Evolutionary conservation across 2,329 filamentous ascomycete genomes (phyloP).

Genomic region (Trichophyton rubrum): DNA sequence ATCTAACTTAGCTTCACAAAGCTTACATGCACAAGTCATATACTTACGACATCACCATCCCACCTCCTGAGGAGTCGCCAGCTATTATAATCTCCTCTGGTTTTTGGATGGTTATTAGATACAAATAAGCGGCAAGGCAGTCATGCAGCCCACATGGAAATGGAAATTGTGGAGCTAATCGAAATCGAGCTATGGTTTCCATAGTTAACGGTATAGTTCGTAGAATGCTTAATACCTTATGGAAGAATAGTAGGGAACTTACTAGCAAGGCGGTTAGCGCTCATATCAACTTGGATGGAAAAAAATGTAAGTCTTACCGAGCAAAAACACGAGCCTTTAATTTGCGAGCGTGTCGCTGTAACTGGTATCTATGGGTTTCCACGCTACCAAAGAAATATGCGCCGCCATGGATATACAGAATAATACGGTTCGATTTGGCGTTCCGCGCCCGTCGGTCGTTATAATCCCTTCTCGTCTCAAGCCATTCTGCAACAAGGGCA

Average conservation of each 20-base stretch:
- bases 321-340: constrained; percentile 82
- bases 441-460: constrained; percentile 53
- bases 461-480: constrained; percentile 83
- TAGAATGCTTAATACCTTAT: not conserved
- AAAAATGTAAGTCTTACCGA: constrained; percentile 29
- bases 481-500: constrained; percentile 74
- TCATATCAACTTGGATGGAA: not conserved
- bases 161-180: constrained; percentile 83
- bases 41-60: constrained; percentile 59
- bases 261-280: constrained; percentile 6
- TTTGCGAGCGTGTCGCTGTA: constrained; percentile 91
- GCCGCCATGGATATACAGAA: constrained; percentile 89
- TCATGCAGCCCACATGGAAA: constrained; percentile 90
- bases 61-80: constrained; percentile 86
- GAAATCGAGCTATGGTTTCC: constrained; percentile 51
- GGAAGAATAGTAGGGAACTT: not conserved
- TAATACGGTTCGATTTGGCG: constrained; percentile 57
- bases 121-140: constrained; percentile 76
- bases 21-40: not conserved
- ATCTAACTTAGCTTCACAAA: not conserved
- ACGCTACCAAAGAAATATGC: constrained; percentile 94
- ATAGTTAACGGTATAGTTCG: not conserved
- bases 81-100: constrained; percentile 74
- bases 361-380: constrained; percentile 94
- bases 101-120: constrained; percentile 62